Evolutionary conservation across 1,284 basidiomycete species (phyloP).

Genomic region (Ustilago sp.): DNA sequence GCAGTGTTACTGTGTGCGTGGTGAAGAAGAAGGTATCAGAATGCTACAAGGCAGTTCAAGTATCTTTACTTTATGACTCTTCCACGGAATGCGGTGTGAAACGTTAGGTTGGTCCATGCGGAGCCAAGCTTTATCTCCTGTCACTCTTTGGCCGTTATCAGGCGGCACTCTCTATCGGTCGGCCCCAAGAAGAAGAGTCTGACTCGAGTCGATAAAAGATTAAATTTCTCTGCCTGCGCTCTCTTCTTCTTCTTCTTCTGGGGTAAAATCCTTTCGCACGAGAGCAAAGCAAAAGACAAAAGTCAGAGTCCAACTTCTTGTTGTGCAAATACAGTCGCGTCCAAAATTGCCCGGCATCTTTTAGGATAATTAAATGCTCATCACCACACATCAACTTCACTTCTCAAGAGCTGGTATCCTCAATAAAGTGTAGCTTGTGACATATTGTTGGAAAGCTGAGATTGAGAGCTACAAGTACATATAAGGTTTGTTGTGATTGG

Average conservation of each 20-base stretch:
- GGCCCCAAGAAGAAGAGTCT: not conserved
- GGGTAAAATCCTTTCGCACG: not conserved
- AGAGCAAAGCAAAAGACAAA: not conserved
- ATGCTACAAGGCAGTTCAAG: not conserved
- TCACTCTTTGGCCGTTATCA: slow-evolving; percentile 3
- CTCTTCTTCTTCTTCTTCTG: not conserved
- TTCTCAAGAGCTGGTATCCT: too few species aligned
- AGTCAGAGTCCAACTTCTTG: not conserved
- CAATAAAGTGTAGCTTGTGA: too few species aligned
- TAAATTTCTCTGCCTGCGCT: not conserved
- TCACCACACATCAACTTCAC: too few species aligned
- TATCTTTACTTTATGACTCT: not conserved
- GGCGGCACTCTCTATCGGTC: not conserved
- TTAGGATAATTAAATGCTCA: too few species aligned
- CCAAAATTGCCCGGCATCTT: too few species aligned
- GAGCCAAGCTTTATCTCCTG: not conserved
- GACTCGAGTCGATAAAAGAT: slow-evolving; percentile 3
- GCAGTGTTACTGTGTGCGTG: not conserved
- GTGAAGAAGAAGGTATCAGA: not conserved
- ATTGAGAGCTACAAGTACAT: too few species aligned
- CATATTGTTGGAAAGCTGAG: too few species aligned
- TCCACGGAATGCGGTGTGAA: not conserved
- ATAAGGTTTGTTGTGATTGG: too few species aligned
- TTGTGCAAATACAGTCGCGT: not conserved
- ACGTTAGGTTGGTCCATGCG: slow-evolving; percentile 8